Conservation (phyloP, 768 basidiomycete species). For the Gloeopeniophorella convolvens region DNA sequence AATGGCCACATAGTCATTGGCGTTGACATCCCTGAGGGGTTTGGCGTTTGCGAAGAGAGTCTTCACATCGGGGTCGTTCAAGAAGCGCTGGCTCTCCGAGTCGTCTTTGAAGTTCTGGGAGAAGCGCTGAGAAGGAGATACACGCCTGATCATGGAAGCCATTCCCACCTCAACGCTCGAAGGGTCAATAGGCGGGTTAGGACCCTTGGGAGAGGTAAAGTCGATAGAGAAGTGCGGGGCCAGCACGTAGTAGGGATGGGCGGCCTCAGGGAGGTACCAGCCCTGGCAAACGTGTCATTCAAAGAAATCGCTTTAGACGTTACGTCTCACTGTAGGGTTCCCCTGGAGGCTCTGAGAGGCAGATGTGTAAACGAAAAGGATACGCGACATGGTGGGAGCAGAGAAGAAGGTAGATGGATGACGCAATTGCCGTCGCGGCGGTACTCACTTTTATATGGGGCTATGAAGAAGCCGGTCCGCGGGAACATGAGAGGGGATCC, state of each 20-base stretch:
- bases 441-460: too few species aligned
- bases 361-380: conserved; percentile 77
- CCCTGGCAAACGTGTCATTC: conserved; percentile 38
- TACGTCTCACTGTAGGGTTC: conserved; percentile 40
- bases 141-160: background rate
- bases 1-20: conserved; percentile 60
- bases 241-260: conserved; percentile 32
- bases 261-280: conserved; percentile 66
- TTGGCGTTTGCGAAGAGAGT: conserved; percentile 49
- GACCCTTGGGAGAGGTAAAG: conserved; percentile 40
- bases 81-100: conserved; percentile 44
- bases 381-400: conserved; percentile 18
- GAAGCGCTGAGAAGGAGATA: background rate
- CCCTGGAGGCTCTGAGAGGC: conserved; percentile 50
- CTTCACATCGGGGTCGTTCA: conserved; percentile 46
- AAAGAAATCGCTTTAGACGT: background rate
- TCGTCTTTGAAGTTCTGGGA: conserved; percentile 49
- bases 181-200: conserved; percentile 66
- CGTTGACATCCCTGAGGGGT: conserved; percentile 52
- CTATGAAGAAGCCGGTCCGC: too few species aligned
- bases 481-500: too few species aligned
- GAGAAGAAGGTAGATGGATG: too few species aligned
- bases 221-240: conserved; percentile 35
- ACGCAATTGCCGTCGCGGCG: too few species aligned
- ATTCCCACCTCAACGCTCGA: conserved; percentile 42